Conservation (phyloP, 225 moss, liverwort and hornwort species). For the Marchantia paleacea region DNA sequence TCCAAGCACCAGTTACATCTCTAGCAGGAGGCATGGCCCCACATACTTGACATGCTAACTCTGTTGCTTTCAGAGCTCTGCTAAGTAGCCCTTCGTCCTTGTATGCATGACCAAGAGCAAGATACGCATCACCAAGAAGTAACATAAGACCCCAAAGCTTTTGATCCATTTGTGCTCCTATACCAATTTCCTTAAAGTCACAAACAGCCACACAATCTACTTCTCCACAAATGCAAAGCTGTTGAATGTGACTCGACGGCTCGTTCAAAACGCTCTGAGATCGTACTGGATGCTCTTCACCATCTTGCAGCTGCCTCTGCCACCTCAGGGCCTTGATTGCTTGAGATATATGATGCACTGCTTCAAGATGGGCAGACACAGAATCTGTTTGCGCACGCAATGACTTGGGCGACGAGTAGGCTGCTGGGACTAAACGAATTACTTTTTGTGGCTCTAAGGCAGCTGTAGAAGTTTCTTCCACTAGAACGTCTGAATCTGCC, state of each 20-base stretch:
- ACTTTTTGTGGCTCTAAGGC: constrained; percentile 27
- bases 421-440: constrained; percentile 40
- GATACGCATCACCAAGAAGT: constrained; percentile 79
- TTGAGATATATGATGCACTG: constrained; percentile 92
- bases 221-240: constrained; percentile 92
- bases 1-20: constrained; percentile 8
- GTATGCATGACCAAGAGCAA: constrained; percentile 80
- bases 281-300: constrained; percentile 51
- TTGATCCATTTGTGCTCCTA: constrained; percentile 88
- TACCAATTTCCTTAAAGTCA: constrained; percentile 79
- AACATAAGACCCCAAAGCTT: constrained; percentile 82
- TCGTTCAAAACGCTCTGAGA: constrained; percentile 39
- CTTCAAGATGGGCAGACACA: constrained; percentile 78
- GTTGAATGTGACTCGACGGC: constrained; percentile 41
- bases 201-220: constrained; percentile 89
- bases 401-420: constrained; percentile 54
- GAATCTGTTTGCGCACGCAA: constrained; percentile 62
- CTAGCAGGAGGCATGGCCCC: constrained; percentile 57
- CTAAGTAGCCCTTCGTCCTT: constrained; percentile 75
- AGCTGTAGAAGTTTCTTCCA: constrained; percentile 17
- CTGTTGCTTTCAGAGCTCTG: constrained; percentile 75
- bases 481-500: not conserved
- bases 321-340: constrained; percentile 88
- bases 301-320: constrained; percentile 85
- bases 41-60: constrained; percentile 73